phyloP scores from a whole-genome alignment of 2,329 filamentous ascomycete genomes.

The Pseudogymnoascus sp. region DNA sequence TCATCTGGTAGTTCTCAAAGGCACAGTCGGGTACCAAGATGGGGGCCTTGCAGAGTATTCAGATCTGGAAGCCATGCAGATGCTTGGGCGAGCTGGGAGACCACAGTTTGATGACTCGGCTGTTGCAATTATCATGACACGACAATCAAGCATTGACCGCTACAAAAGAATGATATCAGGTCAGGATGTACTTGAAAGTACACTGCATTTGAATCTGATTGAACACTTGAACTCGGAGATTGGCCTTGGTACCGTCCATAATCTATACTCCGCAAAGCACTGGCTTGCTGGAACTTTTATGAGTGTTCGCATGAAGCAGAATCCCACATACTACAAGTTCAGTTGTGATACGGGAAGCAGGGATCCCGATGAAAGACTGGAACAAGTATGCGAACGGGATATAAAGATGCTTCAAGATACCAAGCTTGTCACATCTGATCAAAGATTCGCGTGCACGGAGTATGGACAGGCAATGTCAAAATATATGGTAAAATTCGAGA shows the following conservation, averaged over 20 bases:
- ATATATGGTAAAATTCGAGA: conserved; percentile 73
- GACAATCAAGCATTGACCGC: conserved; percentile 51
- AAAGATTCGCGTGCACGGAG: conserved; percentile 55
- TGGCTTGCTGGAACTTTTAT: conserved; percentile 77
- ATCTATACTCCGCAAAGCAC: conserved; percentile 56
- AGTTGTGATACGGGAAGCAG: conserved; percentile 42
- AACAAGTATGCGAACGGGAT: conserved; percentile 63
- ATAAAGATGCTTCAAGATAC: conserved; percentile 57
- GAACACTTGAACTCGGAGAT: conserved; percentile 83
- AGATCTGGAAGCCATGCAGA: conserved; percentile 82
- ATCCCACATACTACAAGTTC: conserved; percentile 64
- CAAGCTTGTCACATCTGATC: conserved; percentile 45
- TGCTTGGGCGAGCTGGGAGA: conserved; percentile 76
- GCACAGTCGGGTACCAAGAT: conserved; percentile 61
- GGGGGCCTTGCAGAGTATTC: conserved; percentile 62
- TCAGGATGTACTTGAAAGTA: conserved; percentile 68
- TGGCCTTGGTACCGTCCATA: conserved; percentile 63
- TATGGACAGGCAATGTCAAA: conserved; percentile 76
- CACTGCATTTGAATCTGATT: conserved; percentile 68
- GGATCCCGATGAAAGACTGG: conserved; percentile 56
- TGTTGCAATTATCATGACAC: conserved; percentile 72
- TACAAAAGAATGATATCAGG: conserved; percentile 72
- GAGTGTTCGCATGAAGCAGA: conserved; percentile 63
- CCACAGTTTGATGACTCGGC: conserved; percentile 76
- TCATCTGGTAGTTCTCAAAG: conserved; percentile 76